Conservation (phyloP, 306 rosid genomes). For the Gynostemma pentaphyllum region DNA sequence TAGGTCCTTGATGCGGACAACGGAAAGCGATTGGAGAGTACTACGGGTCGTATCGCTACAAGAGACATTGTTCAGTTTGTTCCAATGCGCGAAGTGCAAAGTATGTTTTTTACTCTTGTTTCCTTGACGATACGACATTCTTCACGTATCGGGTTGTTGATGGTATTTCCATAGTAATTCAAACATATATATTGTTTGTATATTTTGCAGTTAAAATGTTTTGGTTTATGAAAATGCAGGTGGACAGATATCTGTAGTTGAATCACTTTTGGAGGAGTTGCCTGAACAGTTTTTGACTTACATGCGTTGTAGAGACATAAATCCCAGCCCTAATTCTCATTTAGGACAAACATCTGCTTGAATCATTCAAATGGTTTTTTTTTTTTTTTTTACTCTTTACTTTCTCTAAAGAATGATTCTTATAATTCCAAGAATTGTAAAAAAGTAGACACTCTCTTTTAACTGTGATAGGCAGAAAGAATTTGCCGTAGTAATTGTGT, state of each 20-base stretch:
- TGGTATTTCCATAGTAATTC: too few relatives aligned
- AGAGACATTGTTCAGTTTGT: slow-evolving; percentile 85
- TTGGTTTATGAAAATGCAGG: slow-evolving; percentile 18
- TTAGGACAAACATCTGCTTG: slow-evolving; percentile 1
- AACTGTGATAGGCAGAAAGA: too few relatives aligned
- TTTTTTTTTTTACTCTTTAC: too few relatives aligned
- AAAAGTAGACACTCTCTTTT: too few relatives aligned
- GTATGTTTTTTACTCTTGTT: slow-evolving; percentile 24
- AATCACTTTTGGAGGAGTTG: slow-evolving; percentile 71
- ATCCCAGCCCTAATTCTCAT: slow-evolving; percentile 24
- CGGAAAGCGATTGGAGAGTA: slow-evolving; percentile 49
- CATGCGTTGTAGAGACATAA: slow-evolving; percentile 50
- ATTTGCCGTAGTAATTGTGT: too few relatives aligned
- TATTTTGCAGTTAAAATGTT: background rate
- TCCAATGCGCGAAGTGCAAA: slow-evolving; percentile 56
- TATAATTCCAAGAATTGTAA: too few relatives aligned
- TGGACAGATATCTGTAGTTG: slow-evolving; percentile 48
- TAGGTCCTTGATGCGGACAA: slow-evolving; percentile 81
- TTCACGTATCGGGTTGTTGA: too few relatives aligned
- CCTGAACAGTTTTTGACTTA: slow-evolving; percentile 65
- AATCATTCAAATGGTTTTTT: too few relatives aligned
- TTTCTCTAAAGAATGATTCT: too few relatives aligned
- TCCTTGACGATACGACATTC: too few relatives aligned
- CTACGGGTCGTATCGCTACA: slow-evolving; percentile 58
- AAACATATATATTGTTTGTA: background rate